Evolutionary conservation across 305 asterid genomes (phyloP), one percentile per base, ranked within the genome.

Genomic region (Fraxinus paxiana): DNA sequence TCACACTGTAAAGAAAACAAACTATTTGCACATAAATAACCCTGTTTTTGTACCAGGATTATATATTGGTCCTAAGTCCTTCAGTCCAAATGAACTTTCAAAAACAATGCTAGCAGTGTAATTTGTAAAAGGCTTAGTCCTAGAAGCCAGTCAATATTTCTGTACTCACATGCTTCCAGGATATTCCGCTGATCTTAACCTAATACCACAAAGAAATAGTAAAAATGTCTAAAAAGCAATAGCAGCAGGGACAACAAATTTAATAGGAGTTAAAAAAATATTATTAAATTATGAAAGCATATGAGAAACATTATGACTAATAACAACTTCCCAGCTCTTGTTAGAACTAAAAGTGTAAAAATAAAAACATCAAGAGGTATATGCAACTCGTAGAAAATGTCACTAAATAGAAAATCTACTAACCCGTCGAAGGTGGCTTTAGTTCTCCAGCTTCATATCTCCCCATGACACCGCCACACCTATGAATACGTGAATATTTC

Each of bases 401-500:
- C 17, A 59, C 26, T 34, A 71, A 28, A 28, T 7, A 51, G 61
- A 79, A 77, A 76, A 77, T 74, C 12, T 73, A 85, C 90, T 43
- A 79, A 89, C 92, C 89, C 22, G 82, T 83, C 54, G 89, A 89
- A 79, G 92, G 92, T 73, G 92, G 90, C 80, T 84, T 89, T 73
- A 89, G 89, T 83, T 89, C 92, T 59, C 92, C 92, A 77, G 92
- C 88, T 34, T 89, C 89, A 81, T 89, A 89, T 74, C 86, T 89
- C 6, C 92, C 92, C 89, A 89, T 84, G 54, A 89, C 92, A 54
- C 92, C 92, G 13, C 90, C 88, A 83, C 92, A 89, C 92, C 92
- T 89, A 77, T 78, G 69, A 80, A 61, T 30, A 10, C 54, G 65
- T 8, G 6, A 70, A 70, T 18, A 77, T 74, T 56, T 56, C 67